Conservation (phyloP, 805 yeast genomes). For the Sugiyamaella marilandica region DNA sequence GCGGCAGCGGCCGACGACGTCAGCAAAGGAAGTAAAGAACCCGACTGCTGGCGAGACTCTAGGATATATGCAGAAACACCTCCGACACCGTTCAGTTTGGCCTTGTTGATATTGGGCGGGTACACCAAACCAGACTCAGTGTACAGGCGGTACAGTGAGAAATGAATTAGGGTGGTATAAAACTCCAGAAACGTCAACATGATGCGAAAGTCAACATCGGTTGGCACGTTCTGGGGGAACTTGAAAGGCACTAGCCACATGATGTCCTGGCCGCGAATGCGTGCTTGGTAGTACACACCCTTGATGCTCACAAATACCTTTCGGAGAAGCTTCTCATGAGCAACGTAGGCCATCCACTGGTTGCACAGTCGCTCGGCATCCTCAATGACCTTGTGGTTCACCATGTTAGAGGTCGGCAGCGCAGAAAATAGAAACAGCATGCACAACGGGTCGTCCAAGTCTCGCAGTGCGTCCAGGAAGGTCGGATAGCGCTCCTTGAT, state of each 20-base stretch:
- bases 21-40: neutral
- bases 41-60: conserved; percentile 37
- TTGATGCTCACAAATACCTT: conserved; percentile 95
- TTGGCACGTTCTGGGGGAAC: conserved; percentile 92
- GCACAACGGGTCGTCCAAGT: conserved; percentile 89
- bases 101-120: conserved; percentile 79
- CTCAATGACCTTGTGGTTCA: conserved; percentile 73
- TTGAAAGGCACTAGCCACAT: conserved; percentile 97
- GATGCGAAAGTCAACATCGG: conserved; percentile 91
- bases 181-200: conserved; percentile 96
- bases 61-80: conserved; percentile 82
- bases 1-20: conserved; percentile 39
- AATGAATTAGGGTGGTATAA: conserved; percentile 86
- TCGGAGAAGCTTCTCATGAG: conserved; percentile 72
- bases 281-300: conserved; percentile 94
- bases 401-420: conserved; percentile 88
- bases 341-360: conserved; percentile 93
- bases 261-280: conserved; percentile 82
- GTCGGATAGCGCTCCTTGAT: conserved; percentile 95
- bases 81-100: conserved; percentile 78
- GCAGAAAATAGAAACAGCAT: conserved; percentile 92
- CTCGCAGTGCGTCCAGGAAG: conserved; percentile 86
- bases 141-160: conserved; percentile 79
- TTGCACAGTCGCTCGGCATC: conserved; percentile 84
- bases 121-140: conserved; percentile 80